phyloP scores from a whole-genome alignment of 2,329 filamentous ascomycete species.

The Phaeomoniella chlamydospora region DNA sequence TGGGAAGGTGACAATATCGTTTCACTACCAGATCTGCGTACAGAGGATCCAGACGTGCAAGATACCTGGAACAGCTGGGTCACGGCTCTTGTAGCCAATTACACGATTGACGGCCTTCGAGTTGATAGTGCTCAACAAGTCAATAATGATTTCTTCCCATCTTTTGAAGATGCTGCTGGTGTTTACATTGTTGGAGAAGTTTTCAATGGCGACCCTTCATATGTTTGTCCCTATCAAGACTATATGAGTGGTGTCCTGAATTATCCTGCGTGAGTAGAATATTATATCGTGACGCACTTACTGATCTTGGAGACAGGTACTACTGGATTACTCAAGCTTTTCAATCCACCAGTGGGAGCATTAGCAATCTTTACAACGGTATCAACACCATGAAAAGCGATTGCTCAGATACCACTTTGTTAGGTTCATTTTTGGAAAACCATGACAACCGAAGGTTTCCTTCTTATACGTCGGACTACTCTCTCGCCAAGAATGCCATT shows the following conservation, averaged over 20 bases:
- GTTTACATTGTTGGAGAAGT: constrained; percentile 33
- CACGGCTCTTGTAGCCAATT: constrained; percentile 33
- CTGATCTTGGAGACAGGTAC: no score
- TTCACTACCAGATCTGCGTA: constrained; percentile 49
- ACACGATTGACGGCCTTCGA: constrained; percentile 33
- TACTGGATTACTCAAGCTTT: constrained; percentile 19
- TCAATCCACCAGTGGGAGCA: constrained; percentile 16
- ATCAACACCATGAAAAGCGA: constrained; percentile 16
- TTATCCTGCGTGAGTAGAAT: constrained; percentile 23
- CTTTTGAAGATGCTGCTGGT: constrained; percentile 21
- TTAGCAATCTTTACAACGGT: constrained; percentile 15
- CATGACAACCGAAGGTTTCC: constrained; percentile 43
- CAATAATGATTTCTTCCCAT: constrained; percentile 23
- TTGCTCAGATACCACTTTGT: constrained; percentile 27
- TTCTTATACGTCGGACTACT: constrained; percentile 14
- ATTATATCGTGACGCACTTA: no score
- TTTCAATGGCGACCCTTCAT: constrained; percentile 19
- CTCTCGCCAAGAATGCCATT: not conserved
- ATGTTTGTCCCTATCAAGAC: constrained; percentile 26
- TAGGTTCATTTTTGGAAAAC: constrained; percentile 43
- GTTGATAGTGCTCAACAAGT: constrained; percentile 34
- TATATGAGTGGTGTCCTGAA: constrained; percentile 29
- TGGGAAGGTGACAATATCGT: constrained; percentile 40
- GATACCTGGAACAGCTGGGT: constrained; percentile 46
- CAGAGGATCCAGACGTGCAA: constrained; percentile 34